Conservation (phyloP, 225 moss, liverwort and hornwort genomes). For the Straminergon stramineum region DNA sequence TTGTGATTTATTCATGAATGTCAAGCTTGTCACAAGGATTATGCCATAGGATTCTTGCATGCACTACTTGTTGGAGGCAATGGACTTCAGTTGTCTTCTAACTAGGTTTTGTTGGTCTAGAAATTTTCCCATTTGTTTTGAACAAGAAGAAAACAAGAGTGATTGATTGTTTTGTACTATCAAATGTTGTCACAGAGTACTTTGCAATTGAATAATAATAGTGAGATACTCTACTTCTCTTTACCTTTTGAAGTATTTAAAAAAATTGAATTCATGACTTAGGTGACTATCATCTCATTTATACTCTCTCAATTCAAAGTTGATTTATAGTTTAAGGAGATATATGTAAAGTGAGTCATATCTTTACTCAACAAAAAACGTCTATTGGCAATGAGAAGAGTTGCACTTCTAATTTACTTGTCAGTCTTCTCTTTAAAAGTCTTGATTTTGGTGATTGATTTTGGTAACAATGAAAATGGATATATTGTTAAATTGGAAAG, state of each 20-base stretch:
- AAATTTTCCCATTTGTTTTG: background rate
- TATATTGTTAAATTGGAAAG: background rate
- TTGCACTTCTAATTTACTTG: no score
- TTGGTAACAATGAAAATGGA: background rate
- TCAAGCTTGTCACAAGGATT: background rate
- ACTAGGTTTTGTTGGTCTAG: background rate
- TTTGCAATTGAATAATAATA: background rate
- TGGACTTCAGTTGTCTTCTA: background rate
- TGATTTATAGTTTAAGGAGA: background rate
- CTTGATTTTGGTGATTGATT: background rate
- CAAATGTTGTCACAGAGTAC: no score
- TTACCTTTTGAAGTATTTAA: background rate
- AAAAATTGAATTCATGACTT: background rate
- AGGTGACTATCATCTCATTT: background rate
- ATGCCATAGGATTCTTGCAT: background rate
- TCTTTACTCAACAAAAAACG: background rate
- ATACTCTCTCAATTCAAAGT: background rate
- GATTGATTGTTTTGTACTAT: background rate
- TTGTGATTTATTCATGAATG: background rate
- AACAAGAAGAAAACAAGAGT: no score
- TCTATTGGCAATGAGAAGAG: background rate
- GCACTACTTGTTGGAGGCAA: no score
- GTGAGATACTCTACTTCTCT: background rate
- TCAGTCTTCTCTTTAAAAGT: background rate
- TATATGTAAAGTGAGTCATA: background rate